Evolutionary conservation across 2,329 filamentous ascomycete genomes (phyloP), one percentile per base, ranked within the genome.

Genomic region (Rhinocladiella mackenziei): DNA sequence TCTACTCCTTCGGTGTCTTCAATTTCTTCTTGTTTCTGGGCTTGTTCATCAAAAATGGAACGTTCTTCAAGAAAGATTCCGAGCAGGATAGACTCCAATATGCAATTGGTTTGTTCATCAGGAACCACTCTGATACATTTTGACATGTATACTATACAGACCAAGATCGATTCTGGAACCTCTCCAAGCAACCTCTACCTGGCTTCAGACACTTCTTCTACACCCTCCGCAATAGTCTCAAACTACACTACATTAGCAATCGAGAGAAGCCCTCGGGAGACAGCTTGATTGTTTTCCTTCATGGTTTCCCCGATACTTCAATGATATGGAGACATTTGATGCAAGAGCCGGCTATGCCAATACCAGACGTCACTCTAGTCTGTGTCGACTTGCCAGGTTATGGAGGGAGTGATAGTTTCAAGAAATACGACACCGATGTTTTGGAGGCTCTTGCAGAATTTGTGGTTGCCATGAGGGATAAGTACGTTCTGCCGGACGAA

Each of bases 291-390:
- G 67, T 80, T 29, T 74, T 79, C 53, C 62, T 80, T 13, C 77
- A 80, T 58, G 77, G 77, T 26, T 81, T 78, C 46, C 77, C 77
- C 5, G 77, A 81, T 54, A 77, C 75, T 43, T 78, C 68, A 61
- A 65, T 71, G 8, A 61, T 80, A 39, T 81, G 75, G 74, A 67
- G 68, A 33, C 62, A 71, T 38, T 59, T 76, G 17, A 60, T 79
- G 14, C 59, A 60, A 28, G 70, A 69, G 0, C 46, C 63, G 6
- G 54, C 61, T 7, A 55, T 71, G 7, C 59, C 69, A 19, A 59
- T 62, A 18, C 47, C 65, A 18, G 53, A 65, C 5, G 67, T 71
- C 14, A 69, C 68, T 14, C 53, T 79, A 5, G 67, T 80, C 22
- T 76, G 75, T 0, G 64, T 79, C 28, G 77, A 80, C 55, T 58